Conservation (phyloP, 2,329 filamentous ascomycete species). For the Trichophyton verrucosum region DNA sequence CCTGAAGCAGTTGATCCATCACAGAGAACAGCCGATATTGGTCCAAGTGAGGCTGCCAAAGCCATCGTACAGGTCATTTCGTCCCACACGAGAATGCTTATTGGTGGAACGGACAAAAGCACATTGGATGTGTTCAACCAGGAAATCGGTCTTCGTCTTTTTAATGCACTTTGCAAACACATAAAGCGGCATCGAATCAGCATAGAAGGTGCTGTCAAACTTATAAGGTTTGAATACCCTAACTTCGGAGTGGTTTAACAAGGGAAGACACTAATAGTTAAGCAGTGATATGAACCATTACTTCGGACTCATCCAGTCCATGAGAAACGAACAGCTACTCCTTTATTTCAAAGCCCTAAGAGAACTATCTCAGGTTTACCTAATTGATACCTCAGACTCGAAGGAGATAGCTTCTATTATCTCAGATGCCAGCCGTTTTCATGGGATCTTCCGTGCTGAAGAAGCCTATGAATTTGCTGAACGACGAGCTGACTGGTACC, state of each 20-base stretch:
- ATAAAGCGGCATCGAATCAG: constrained; percentile 90
- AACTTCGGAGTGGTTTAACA: background rate
- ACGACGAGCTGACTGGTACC: constrained; percentile 86
- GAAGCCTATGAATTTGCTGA: constrained; percentile 98
- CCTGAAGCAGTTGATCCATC: constrained; percentile 39
- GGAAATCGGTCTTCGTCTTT: constrained; percentile 86
- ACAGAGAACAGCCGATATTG: constrained; percentile 32
- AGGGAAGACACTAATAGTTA: background rate
- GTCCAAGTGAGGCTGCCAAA: constrained; percentile 65
- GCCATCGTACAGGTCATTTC: constrained; percentile 75
- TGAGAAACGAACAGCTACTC: constrained; percentile 71
- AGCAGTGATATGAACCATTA: constrained; percentile 86
- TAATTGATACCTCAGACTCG: constrained; percentile 74
- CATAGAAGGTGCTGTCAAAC: constrained; percentile 74
- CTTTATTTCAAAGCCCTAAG: constrained; percentile 85
- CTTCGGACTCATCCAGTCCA: constrained; percentile 66
- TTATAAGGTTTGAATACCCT: constrained; percentile 51
- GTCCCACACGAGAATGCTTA: constrained; percentile 82
- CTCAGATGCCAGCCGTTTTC: constrained; percentile 78
- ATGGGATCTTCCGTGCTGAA: constrained; percentile 84
- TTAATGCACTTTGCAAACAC: constrained; percentile 88
- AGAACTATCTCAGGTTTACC: constrained; percentile 87
- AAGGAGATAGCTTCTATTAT: constrained; percentile 94
- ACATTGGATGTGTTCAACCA: constrained; percentile 98
- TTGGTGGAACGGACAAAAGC: constrained; percentile 91